Percentiles rank a stretch among this genome's conserved stretches.
Conservation (phyloP, 2,329 filamentous ascomycete genomes). For the Exophiala lecanii-corni region DNA sequence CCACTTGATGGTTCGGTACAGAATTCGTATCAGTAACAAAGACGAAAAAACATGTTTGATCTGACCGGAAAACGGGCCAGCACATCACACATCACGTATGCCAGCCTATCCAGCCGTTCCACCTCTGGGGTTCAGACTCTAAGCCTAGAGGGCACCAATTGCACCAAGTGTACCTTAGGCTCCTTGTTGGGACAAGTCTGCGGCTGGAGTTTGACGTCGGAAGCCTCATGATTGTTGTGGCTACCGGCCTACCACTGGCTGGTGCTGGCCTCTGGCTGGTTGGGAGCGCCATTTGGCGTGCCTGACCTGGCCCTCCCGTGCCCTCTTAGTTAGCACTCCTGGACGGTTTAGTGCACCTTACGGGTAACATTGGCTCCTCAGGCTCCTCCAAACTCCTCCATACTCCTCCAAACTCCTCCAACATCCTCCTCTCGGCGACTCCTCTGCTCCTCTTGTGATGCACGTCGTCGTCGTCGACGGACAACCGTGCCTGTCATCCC, state of each 20-base stretch:
- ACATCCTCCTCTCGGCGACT: background rate
- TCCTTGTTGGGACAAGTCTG: background rate
- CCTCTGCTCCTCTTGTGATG: constrained; percentile 7
- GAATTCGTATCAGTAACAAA: background rate
- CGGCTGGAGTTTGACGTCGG: background rate
- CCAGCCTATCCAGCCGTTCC: background rate
- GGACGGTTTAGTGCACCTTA: background rate
- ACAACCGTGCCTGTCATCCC: constrained; percentile 16
- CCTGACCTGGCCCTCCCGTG: background rate
- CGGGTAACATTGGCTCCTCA: background rate
- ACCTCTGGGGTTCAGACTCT: background rate
- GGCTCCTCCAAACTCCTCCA: background rate
- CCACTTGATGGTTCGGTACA: background rate
- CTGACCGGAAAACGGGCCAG: background rate
- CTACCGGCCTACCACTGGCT: background rate
- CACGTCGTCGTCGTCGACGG: constrained; percentile 16
- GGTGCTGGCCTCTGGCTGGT: background rate
- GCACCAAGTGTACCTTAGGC: too few species aligned
- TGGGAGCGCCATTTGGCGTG: background rate
- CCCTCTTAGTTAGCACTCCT: background rate
- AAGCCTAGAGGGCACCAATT: too few species aligned
- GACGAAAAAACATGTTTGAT: background rate
- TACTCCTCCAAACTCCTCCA: background rate
- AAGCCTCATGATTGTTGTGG: too few species aligned
- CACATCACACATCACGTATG: too few species aligned